Evolutionary conservation across 2,329 filamentous ascomycete genomes (phyloP).

Genomic region (Lasiodiplodia hormozganensis): DNA sequence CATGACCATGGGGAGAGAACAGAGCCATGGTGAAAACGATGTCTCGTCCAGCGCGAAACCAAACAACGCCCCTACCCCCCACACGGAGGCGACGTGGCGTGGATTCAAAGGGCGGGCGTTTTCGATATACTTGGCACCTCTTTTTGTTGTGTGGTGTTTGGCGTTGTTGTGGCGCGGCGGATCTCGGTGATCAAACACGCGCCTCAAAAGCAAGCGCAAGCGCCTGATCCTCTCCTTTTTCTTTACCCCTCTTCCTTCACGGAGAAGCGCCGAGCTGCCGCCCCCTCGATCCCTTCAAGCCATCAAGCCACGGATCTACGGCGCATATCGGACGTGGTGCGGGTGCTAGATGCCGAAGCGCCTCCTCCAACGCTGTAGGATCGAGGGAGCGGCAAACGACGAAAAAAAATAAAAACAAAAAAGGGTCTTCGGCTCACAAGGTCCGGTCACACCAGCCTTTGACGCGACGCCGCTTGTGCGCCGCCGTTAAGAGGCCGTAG

Average conservation of each 20-base stretch:
- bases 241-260: neutral
- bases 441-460: neutral
- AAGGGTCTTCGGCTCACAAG: neutral
- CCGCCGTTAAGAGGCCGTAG: conserved; percentile 16
- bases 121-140: neutral
- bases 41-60: neutral
- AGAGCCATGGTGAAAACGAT: neutral
- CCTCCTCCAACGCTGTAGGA: conserved; percentile 6
- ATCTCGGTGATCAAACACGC: conserved; percentile 25
- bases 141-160: neutral
- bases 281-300: neutral
- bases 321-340: neutral
- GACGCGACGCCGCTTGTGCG: conserved; percentile 3
- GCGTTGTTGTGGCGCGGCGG: conserved; percentile 23
- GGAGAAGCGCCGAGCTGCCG: conserved; percentile 15
- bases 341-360: conserved; percentile 5
- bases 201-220: conserved; percentile 8
- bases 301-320: conserved; percentile 20
- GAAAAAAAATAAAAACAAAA: neutral
- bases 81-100: neutral
- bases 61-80: neutral
- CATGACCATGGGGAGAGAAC: neutral
- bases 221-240: neutral
- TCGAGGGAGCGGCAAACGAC: neutral
- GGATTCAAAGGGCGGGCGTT: neutral